These are phyloP conservation scores for Phlebiopsis gigantea DNA, from an alignment of 768 basidiomycete species.

Conservation along the genomic window DNA sequence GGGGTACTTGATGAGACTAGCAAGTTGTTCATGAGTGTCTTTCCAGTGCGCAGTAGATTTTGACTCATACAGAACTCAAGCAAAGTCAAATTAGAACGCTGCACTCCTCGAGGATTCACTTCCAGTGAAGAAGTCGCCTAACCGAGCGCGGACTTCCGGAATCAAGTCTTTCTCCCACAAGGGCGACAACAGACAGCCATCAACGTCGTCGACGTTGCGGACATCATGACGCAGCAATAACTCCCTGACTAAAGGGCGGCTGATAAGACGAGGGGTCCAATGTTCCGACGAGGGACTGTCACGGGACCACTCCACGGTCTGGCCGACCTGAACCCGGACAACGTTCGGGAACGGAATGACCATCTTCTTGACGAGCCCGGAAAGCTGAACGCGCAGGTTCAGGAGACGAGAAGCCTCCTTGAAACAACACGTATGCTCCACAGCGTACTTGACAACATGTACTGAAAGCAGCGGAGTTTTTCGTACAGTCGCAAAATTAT, in stretches of 20 bases:
- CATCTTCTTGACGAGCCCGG: neutral
- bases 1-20: too few species aligned
- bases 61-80: too few species aligned
- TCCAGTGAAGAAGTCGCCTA: neutral
- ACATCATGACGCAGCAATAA: neutral
- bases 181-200: neutral
- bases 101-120: too few species aligned
- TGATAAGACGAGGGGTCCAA: neutral
- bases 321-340: neutral
- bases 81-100: too few species aligned
- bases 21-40: too few species aligned
- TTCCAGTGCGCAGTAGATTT: too few species aligned
- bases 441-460: neutral
- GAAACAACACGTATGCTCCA: neutral
- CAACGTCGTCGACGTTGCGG: neutral
- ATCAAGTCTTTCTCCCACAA: neutral
- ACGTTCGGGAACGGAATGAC: neutral
- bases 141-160: neutral
- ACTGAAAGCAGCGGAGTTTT: neutral
- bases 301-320: neutral
- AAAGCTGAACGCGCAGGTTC: neutral
- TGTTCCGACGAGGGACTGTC: neutral
- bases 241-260: neutral
- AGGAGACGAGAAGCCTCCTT: neutral
- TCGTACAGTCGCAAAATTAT: neutral